A percentile compares a stretch with the other conserved stretches of the same genome.
phyloP scores from a whole-genome alignment of 306 rosid genomes.

The Cicer pinnatifidum region DNA sequence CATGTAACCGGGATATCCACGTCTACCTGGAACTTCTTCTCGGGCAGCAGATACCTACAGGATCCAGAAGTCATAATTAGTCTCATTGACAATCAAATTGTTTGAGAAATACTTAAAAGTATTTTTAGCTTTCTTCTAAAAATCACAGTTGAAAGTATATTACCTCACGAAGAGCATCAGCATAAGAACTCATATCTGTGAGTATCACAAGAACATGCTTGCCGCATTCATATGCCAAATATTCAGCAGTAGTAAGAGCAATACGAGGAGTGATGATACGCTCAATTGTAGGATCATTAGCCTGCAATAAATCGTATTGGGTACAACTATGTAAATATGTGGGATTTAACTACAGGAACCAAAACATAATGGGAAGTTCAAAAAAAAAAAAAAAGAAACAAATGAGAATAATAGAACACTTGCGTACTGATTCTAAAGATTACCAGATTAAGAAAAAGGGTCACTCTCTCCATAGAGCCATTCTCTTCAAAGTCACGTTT shows the following conservation, averaged over 20 bases:
- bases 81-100: slow-evolving; percentile 14
- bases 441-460: slow-evolving; percentile 97
- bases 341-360: background rate
- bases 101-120: background rate
- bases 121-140: slow-evolving; percentile 2
- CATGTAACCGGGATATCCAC: slow-evolving; percentile 99
- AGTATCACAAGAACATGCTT: slow-evolving; percentile 98
- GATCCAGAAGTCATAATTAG: slow-evolving; percentile 38
- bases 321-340: slow-evolving; percentile 2
- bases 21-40: slow-evolving; percentile 99
- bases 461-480: slow-evolving; percentile 99
- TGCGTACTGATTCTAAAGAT: slow-evolving; percentile 32
- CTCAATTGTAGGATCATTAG: slow-evolving; percentile 98
- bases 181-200: slow-evolving; percentile 99
- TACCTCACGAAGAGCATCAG: slow-evolving; percentile 99
- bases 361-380: background rate
- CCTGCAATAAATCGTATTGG: slow-evolving; percentile 58
- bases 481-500: slow-evolving; percentile 99
- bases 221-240: slow-evolving; percentile 98
- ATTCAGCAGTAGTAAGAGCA: slow-evolving; percentile 98
- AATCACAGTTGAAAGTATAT: slow-evolving; percentile 19
- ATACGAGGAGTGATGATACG: slow-evolving; percentile 99
- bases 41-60: slow-evolving; percentile 98
- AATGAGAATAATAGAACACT: slow-evolving; percentile 11
- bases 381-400: slow-evolving; percentile 6